Conservation (phyloP, 441 rosid species). For the Brassica balearica region DNA sequence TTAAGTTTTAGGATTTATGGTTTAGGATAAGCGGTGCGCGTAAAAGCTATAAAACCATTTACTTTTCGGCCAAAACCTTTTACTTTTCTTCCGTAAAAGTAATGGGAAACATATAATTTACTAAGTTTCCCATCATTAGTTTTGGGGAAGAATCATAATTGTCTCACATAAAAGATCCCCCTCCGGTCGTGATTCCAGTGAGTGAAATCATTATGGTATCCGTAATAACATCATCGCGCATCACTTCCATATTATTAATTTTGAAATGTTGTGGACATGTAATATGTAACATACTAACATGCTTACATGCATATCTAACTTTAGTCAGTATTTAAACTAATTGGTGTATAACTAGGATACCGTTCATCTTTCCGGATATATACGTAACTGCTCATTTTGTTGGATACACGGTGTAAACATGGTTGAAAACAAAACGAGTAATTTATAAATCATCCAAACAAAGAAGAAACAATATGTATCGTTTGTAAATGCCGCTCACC, state of each 20-base stretch:
- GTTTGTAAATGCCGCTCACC: not conserved
- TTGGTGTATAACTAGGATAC: not conserved
- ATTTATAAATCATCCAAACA: not conserved
- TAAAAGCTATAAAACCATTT: no score
- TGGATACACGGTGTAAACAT: not conserved
- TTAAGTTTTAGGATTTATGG: no score
- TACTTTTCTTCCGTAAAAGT: conserved; percentile 28
- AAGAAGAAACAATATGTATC: not conserved
- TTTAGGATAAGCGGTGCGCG: no score
- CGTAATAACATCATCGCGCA: conserved; percentile 52
- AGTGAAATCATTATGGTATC: conserved; percentile 33
- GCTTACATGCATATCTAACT: no score
- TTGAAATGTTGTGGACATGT: conserved; percentile 42
- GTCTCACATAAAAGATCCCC: conserved; percentile 57
- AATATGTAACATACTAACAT: not conserved
- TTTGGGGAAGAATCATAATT: conserved; percentile 56
- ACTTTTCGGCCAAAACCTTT: conserved; percentile 28
- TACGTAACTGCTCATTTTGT: not conserved
- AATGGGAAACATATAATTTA: conserved; percentile 17
- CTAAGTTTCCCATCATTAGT: conserved; percentile 53
- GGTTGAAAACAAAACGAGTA: not conserved
- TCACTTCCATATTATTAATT: conserved; percentile 50
- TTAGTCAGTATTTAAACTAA: not conserved
- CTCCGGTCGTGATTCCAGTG: conserved; percentile 46
- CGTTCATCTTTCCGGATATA: not conserved